Conservation (phyloP, 768 basidiomycete species). For the Cubamyces lactineus region DNA sequence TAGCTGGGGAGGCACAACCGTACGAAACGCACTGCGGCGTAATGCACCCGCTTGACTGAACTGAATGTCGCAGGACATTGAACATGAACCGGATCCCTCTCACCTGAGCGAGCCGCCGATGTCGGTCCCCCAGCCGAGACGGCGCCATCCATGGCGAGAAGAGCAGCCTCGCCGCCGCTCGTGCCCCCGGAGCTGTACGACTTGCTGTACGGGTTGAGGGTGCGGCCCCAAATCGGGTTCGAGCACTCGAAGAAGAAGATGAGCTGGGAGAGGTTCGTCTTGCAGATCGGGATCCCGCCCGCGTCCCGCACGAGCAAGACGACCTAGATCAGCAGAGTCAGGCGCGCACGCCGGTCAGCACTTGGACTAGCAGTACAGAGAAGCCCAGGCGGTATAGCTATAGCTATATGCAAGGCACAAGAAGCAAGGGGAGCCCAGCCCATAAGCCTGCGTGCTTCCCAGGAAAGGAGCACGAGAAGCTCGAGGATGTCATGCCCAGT, state of each 20-base stretch:
- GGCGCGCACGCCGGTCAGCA: too few species aligned
- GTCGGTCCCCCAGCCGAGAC: conserved; percentile 84
- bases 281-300: conserved; percentile 82
- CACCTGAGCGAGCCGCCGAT: conserved; percentile 72
- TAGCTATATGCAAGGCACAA: conserved; percentile 1
- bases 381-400: background rate
- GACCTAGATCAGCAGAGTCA: conserved; percentile 49
- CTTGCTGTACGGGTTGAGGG: conserved; percentile 65
- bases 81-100: background rate
- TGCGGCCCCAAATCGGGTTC: conserved; percentile 79
- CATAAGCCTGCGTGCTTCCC: background rate
- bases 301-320: conserved; percentile 58
- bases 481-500: background rate
- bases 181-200: conserved; percentile 64
- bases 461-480: background rate
- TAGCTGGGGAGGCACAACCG: too few species aligned
- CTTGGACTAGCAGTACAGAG: too few species aligned
- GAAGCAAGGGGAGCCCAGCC: background rate
- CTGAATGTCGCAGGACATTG: too few species aligned
- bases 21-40: too few species aligned
- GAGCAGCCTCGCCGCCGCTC: conserved; percentile 81
- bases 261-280: conserved; percentile 92
- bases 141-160: conserved; percentile 78
- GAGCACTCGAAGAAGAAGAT: conserved; percentile 82
- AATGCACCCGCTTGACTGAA: too few species aligned